These are phyloP conservation scores for Diaporthe longicolla DNA, from an alignment of 2,329 filamentous ascomycete genomes.

Conservation along the genomic window DNA sequence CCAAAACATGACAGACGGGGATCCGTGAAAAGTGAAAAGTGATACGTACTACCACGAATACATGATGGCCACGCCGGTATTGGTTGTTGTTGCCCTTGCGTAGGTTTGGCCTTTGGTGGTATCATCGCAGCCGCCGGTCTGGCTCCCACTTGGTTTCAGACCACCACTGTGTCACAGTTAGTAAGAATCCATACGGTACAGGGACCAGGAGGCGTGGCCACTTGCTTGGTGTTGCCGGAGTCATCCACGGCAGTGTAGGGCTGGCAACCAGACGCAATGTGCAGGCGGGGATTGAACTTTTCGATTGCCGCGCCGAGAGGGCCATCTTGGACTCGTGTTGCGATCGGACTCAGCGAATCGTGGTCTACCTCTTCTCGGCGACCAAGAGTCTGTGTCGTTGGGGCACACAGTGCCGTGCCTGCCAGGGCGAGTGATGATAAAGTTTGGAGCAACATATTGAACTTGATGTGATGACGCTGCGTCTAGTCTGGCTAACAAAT, in stretches of 20 bases:
- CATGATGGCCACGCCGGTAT: constrained; percentile 53
- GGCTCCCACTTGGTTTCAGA: constrained; percentile 49
- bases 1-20: no score
- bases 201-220: background rate
- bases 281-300: constrained; percentile 45
- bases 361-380: constrained; percentile 26
- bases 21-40: no score
- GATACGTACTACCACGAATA: constrained; percentile 53
- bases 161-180: constrained; percentile 49
- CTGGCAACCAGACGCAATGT: constrained; percentile 48
- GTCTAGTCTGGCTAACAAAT: background rate
- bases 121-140: constrained; percentile 50
- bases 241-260: constrained; percentile 45
- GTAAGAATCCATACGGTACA: background rate
- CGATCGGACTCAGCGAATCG: constrained; percentile 29
- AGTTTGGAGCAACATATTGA: constrained; percentile 9
- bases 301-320: constrained; percentile 41
- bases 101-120: constrained; percentile 54
- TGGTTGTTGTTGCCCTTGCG: constrained; percentile 48
- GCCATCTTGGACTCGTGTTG: constrained; percentile 44
- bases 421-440: constrained; percentile 18
- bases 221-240: constrained; percentile 40
- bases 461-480: background rate
- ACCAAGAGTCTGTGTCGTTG: background rate
- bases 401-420: constrained; percentile 20